Conservation (phyloP, 2,329 filamentous ascomycete genomes). For the Exserohilum rostratum region DNA sequence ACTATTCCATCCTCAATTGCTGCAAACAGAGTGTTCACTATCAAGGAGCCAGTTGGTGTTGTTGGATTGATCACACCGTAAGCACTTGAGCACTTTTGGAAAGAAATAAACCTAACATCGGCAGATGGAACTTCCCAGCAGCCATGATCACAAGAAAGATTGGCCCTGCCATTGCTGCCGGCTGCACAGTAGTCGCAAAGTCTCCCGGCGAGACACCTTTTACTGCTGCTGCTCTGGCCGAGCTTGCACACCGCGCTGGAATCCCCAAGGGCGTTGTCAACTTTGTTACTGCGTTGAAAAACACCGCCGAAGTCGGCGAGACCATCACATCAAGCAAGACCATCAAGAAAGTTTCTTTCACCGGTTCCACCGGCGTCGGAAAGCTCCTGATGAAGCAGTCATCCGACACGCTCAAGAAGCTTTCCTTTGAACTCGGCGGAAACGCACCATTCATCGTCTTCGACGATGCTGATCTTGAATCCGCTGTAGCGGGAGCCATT, state of each 20-base stretch:
- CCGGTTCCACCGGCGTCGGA: conserved; percentile 72
- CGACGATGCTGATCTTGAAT: conserved; percentile 88
- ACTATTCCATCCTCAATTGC: conserved; percentile 73
- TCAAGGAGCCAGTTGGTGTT: conserved; percentile 85
- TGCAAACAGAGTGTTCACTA: conserved; percentile 75
- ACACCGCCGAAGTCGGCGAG: conserved; percentile 80
- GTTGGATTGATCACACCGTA: conserved; percentile 80
- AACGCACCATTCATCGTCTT: conserved; percentile 98
- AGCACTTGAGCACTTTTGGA: conserved; percentile 11
- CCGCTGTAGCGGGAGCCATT: conserved; percentile 81
- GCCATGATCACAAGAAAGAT: conserved; percentile 60
- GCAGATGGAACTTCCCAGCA: conserved; percentile 76
- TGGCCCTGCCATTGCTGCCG: conserved; percentile 79
- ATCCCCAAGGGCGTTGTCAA: conserved; percentile 92
- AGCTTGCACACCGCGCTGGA: conserved; percentile 84
- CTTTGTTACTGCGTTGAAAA: conserved; percentile 77
- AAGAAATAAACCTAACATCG: conserved; percentile 2
- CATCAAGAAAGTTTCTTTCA: conserved; percentile 92
- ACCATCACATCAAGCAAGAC: conserved; percentile 75
- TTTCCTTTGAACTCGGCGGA: conserved; percentile 89
- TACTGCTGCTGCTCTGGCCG: conserved; percentile 84
- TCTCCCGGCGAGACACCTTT: conserved; percentile 91
- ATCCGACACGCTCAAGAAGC: conserved; percentile 80
- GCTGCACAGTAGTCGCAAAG: conserved; percentile 92
- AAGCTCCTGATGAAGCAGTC: conserved; percentile 90